These are phyloP conservation scores for Royoungia palumana DNA, from an alignment of 768 basidiomycete genomes.

Conservation along the genomic window DNA sequence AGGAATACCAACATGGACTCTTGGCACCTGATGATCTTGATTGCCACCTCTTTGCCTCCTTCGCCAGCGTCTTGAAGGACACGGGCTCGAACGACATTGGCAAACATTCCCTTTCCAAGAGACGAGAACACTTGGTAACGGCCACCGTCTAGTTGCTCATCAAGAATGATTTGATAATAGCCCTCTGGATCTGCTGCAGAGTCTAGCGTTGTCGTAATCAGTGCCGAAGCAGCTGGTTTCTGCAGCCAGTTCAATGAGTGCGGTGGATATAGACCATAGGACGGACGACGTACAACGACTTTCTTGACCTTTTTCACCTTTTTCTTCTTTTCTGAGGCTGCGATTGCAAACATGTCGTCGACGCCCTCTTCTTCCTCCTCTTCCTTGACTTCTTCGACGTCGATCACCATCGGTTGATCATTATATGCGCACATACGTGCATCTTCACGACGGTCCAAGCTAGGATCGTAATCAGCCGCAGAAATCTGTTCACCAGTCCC, in stretches of 20 bases:
- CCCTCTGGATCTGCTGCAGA: conserved; percentile 93
- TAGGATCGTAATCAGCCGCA: conserved; percentile 92
- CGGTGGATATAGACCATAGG: not conserved
- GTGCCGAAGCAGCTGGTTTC: conserved; percentile 53
- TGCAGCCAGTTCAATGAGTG: conserved; percentile 21
- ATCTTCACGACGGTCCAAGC: conserved; percentile 79
- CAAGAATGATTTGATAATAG: conserved; percentile 91
- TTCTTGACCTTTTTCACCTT: conserved; percentile 57
- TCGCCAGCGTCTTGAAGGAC: conserved; percentile 63
- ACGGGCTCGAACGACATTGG: conserved; percentile 89
- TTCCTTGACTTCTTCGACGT: conserved; percentile 47
- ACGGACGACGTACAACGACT: conserved; percentile 41
- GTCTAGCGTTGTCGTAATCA: conserved; percentile 77
- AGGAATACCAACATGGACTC: conserved; percentile 81
- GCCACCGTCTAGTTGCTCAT: conserved; percentile 89
- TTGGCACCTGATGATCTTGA: conserved; percentile 94
- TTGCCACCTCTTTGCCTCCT: conserved; percentile 78
- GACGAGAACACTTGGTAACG: conserved; percentile 93
- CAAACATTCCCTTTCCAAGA: conserved; percentile 99
- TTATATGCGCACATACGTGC: conserved; percentile 64
- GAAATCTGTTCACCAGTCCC: conserved; percentile 66
- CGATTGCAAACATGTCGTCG: conserved; percentile 93
- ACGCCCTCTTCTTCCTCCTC: conserved; percentile 82
- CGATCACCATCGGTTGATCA: conserved; percentile 35
- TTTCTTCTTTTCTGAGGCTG: conserved; percentile 45